A percentile compares a stretch with the other conserved stretches of the same genome.
These are phyloP conservation scores for Fonsecaea monophora DNA, from an alignment of 2,329 filamentous ascomycete species.

Conservation along the genomic window DNA sequence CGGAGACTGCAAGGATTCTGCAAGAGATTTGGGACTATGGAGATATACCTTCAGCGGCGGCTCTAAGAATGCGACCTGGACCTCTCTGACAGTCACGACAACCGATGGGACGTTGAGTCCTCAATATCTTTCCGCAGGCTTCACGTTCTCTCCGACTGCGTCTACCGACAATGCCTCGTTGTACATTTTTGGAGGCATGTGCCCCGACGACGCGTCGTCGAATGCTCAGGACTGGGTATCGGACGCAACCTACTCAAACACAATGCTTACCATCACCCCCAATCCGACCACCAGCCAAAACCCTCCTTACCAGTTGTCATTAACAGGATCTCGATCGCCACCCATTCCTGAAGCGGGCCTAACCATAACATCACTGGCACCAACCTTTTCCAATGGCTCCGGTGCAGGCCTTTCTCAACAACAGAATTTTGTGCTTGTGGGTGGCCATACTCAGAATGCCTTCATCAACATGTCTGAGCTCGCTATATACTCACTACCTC, in stretches of 20 bases:
- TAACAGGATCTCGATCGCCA: conserved; percentile 63
- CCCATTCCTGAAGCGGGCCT: conserved; percentile 87
- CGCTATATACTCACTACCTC: conserved; percentile 83
- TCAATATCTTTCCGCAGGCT: conserved; percentile 65
- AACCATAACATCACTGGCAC: conserved; percentile 74
- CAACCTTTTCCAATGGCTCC: conserved; percentile 72
- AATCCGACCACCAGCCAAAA: conserved; percentile 40
- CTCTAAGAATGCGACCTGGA: conserved; percentile 62
- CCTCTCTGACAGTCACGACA: conserved; percentile 48
- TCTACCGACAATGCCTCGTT: conserved; percentile 60
- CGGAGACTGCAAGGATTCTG: conserved; percentile 70
- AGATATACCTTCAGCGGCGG: conserved; percentile 61
- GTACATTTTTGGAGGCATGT: conserved; percentile 92
- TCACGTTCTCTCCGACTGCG: conserved; percentile 71
- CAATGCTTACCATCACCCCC: conserved; percentile 73
- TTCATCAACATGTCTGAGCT: conserved; percentile 96
- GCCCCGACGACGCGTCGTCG: conserved; percentile 55
- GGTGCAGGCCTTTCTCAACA: conserved; percentile 71
- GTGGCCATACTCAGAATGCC: conserved; percentile 80
- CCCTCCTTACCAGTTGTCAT: conserved; percentile 47
- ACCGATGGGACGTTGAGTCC: conserved; percentile 51
- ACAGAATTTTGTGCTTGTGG: conserved; percentile 79
- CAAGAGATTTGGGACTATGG: conserved; percentile 68
- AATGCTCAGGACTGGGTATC: conserved; percentile 66
- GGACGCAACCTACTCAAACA: conserved; percentile 77